phyloP scores from a whole-genome alignment of 345 rosid genomes.

The Acer saccharum region DNA sequence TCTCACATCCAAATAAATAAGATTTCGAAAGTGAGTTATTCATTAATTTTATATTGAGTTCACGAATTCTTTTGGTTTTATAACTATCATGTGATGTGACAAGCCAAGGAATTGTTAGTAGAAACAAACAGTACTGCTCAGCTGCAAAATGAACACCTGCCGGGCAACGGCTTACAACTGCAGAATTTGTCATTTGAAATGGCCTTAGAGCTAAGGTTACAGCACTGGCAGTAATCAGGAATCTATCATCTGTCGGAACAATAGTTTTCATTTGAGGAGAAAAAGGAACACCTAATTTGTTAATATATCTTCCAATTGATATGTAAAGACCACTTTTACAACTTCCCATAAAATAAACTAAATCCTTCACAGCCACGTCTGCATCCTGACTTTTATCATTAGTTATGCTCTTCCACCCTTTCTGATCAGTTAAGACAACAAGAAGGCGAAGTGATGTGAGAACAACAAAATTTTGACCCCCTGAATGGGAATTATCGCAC shows the following conservation, averaged over 20 bases:
- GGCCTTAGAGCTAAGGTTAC: slow-evolving; percentile 85
- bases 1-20: too few relatives aligned
- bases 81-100: neutral
- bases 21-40: too few relatives aligned
- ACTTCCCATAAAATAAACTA: slow-evolving; percentile 69
- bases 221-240: slow-evolving; percentile 78
- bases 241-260: slow-evolving; percentile 57
- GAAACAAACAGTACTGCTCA: slow-evolving; percentile 53
- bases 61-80: too few relatives aligned
- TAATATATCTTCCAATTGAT: slow-evolving; percentile 66
- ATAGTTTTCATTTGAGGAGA: slow-evolving; percentile 29
- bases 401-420: slow-evolving; percentile 63
- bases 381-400: slow-evolving; percentile 45
- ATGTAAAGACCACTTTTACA: slow-evolving; percentile 63
- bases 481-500: slow-evolving; percentile 43
- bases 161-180: slow-evolving; percentile 28
- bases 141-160: slow-evolving; percentile 40
- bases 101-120: slow-evolving; percentile 82
- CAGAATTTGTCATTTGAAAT: slow-evolving; percentile 47
- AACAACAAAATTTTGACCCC: slow-evolving; percentile 44
- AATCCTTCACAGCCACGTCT: slow-evolving; percentile 54
- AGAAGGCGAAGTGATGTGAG: slow-evolving; percentile 64
- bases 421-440: slow-evolving; percentile 70
- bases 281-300: slow-evolving; percentile 39
- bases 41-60: too few relatives aligned